phyloP scores from a whole-genome alignment of 768 basidiomycete species.

The Asterophora lycoperdoides region DNA sequence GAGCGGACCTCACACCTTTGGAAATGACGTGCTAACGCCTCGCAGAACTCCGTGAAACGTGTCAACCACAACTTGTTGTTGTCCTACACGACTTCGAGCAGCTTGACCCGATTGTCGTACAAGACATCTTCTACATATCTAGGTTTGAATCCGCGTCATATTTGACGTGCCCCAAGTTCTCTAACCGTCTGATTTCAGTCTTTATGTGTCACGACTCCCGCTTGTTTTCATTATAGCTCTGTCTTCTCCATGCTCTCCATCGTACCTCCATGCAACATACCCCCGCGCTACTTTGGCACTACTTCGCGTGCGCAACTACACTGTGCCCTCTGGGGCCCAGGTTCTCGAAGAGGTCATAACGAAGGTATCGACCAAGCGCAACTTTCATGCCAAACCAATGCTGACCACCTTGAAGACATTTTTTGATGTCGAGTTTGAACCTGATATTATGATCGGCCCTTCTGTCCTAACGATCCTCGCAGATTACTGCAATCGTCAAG shows the following conservation, averaged over 20 bases:
- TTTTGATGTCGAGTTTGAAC: conserved; percentile 59
- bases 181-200: conserved; percentile 33
- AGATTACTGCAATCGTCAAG: conserved; percentile 55
- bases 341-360: conserved; percentile 52
- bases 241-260: conserved; percentile 50
- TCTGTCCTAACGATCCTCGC: conserved; percentile 47
- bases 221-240: conserved; percentile 62
- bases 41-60: conserved; percentile 6
- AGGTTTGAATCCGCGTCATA: conserved; percentile 39
- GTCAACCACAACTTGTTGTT: conserved; percentile 43
- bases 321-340: conserved; percentile 42
- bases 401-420: conserved; percentile 45
- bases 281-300: conserved; percentile 55
- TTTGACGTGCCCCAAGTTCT: background rate
- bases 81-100: conserved; percentile 74
- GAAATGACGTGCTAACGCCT: background rate
- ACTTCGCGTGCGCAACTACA: conserved; percentile 49
- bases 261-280: conserved; percentile 58
- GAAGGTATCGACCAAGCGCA: conserved; percentile 35
- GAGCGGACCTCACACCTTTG: background rate
- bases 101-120: conserved; percentile 56
- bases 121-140: conserved; percentile 69
- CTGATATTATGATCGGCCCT: conserved; percentile 60
- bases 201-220: conserved; percentile 49
- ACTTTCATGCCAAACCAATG: background rate